Evolutionary conservation across 768 basidiomycete genomes (phyloP).

Genomic region (Boletus sp.): DNA sequence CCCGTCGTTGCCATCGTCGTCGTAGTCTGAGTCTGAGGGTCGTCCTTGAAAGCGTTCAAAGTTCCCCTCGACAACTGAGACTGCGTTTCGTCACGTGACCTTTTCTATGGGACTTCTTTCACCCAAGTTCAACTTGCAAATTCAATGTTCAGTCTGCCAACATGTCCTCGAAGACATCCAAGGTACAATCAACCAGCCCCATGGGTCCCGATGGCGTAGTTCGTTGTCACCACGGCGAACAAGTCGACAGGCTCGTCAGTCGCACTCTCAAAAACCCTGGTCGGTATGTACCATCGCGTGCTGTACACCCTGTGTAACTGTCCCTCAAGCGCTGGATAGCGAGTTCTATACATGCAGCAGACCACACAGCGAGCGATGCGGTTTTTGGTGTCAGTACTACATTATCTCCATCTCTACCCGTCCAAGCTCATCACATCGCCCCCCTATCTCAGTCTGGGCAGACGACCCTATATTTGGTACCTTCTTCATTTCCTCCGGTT

Average conservation of each 20-base stretch:
- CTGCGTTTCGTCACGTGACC: slow-evolving; percentile 22
- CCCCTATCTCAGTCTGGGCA: slow-evolving; percentile 30
- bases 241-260: slow-evolving; percentile 27
- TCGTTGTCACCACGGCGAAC: slow-evolving; percentile 34
- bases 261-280: slow-evolving; percentile 28
- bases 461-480: slow-evolving; percentile 24
- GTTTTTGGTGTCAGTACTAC: slow-evolving; percentile 37
- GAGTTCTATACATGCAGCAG: slow-evolving; percentile 40
- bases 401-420: not conserved
- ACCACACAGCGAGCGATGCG: slow-evolving; percentile 1
- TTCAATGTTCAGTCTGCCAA: not conserved
- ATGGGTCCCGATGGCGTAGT: slow-evolving; percentile 30
- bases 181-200: slow-evolving; percentile 18
- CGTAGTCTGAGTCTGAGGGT: not conserved
- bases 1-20: slow-evolving; percentile 6
- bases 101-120: too few relatives aligned
- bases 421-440: not conserved
- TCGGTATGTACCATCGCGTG: slow-evolving; percentile 31
- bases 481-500: not conserved
- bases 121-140: not conserved
- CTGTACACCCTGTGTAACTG: not conserved
- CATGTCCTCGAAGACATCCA: slow-evolving; percentile 5
- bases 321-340: slow-evolving; percentile 4
- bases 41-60: too few relatives aligned
- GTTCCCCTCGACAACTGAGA: not conserved